Evolutionary conservation across 768 basidiomycete genomes (phyloP), one percentile per base, ranked within the genome.

Genomic region (Epithele typhae): DNA sequence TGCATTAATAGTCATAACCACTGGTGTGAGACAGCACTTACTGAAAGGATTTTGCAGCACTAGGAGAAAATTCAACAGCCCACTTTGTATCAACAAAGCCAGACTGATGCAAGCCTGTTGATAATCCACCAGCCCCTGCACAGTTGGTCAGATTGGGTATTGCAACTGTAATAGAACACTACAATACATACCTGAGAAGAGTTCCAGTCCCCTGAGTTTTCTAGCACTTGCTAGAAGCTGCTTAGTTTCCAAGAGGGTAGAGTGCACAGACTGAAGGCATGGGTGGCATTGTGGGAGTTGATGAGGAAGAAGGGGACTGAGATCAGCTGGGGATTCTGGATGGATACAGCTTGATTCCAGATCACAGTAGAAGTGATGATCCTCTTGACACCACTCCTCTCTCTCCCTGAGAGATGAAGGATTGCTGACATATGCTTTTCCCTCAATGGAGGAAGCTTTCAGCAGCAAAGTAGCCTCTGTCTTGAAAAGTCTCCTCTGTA

Each of bases 121-220:
- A 82, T 5, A 90, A 71, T 3, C 87, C 87, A 41, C 87, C 87
- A 30, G 84, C 87, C 60, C 86, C 85, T 87, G 47, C 14, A 24
- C n/a, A 37, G 14, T 5, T 30, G 27, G n/a, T n/a, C n/a, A 30
- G 27, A 30, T 30, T 30, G 14, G 27, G 8, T 7, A 30, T 30
- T 7, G 27, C 27, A 30, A 30, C 8, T 7, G 27, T 7, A 30
- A 30, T 7, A 7, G 27, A 14, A 30, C n/a, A n/a, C n/a, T 30
- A 30, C 7, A 30, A 14, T 30, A 23, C 45, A 25, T 57, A 84
- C 84, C 87, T 59, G 77, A 73, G 54, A 87, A 89, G 5, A 89
- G 65, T 57, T 89, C 87, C 46, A 89, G 50, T 2, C 79, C 80
- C 43, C 72, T 66, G 18, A 88, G 62, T 18, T 74, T 75, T n/a